Conservation (phyloP, 371 early-diverging fungal species). For the Mucor racemosus region DNA sequence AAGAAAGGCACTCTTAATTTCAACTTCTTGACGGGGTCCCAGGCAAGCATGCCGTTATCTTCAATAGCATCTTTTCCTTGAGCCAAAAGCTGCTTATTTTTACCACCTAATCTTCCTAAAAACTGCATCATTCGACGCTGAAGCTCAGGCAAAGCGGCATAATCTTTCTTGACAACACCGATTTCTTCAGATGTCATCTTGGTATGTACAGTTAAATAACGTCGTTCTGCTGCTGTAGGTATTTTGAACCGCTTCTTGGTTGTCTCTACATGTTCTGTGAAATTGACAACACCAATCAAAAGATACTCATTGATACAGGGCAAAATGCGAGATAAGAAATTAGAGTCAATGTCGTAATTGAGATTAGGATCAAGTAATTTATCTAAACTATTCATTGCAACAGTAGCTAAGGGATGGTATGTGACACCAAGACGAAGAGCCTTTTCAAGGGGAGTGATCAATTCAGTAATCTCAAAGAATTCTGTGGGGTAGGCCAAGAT, state of each 20-base stretch:
- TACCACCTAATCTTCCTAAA: conserved; percentile 71
- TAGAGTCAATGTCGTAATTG: conserved; percentile 23
- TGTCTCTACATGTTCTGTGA: conserved; percentile 2
- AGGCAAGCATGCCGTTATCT: conserved; percentile 49
- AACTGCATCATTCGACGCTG: conserved; percentile 68
- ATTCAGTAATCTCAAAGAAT: conserved; percentile 55
- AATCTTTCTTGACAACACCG: conserved; percentile 23
- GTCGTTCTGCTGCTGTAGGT: conserved; percentile 23
- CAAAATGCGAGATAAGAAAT: conserved; percentile 44
- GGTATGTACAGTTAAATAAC: conserved; percentile 16
- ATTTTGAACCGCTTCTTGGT: conserved; percentile 16
- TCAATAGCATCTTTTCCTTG: conserved; percentile 1
- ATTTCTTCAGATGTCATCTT: conserved; percentile 20
- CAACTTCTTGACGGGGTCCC: conserved; percentile 62
- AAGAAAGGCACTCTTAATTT: conserved; percentile 69
- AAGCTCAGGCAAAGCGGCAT: conserved; percentile 43
- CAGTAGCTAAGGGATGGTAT: conserved; percentile 65
- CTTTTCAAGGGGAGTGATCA: conserved; percentile 61
- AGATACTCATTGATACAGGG: conserved; percentile 75
- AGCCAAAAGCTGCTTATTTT: conserved; percentile 58
- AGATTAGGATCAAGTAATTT: conserved; percentile 48
- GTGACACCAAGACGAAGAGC: conserved; percentile 74
- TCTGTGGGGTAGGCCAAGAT: conserved; percentile 67
- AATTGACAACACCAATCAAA: conserved; percentile 45
- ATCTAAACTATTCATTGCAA: conserved; percentile 70